Evolutionary conservation across 148 eudicot species (phyloP), one percentile per base, ranked within the genome.

Genomic region (Persicaria maculosa): DNA sequence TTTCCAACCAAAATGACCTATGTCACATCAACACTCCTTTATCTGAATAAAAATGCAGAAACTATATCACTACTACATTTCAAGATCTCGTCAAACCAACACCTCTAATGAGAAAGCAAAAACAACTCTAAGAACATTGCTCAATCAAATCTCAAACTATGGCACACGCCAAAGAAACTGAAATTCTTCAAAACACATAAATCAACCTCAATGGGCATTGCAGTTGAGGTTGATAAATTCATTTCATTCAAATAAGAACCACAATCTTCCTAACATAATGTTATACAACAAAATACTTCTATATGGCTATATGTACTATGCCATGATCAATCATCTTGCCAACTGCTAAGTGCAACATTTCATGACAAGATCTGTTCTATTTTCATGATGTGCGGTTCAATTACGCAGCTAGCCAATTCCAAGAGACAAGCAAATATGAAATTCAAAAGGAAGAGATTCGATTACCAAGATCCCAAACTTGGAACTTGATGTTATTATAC

Each of bases 401-500:
- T 54, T n/a, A 54, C 2, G n/a, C n/a, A 54, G 5, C 22, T n/a
- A 54, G 58, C 15, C 20, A 54, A 54, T 54, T 16, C 58, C 58
- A 16, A n/a, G 58, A 1, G 22, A 54, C 22, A 54, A 53, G 1
- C n/a, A 54, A 4, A 0, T 16, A 54, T 6, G n/a, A 54, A 54
- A 54, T 4, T 16, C 58, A n/a, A 5, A 16, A 54, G 58, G 58
- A 54, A 54, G 58, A 14, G 52, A 7, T 9, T 48, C 52, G 11
- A 8, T 48, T 48, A 8, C 14, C 98, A 45, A 93, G 89, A 91
- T 93, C 98, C 98, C 98, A 93, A 9, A 93, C 98, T 93, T 93
- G 98, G 78, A 93, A 93, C 81, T 93, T 93, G 54, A 93, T 93
- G 85, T 93, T 93, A 82, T 93, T 93, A 77, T 93, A 91, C 76